phyloP scores from a whole-genome alignment of 2,329 filamentous ascomycete genomes.

The Amylocarpus encephaloides region DNA sequence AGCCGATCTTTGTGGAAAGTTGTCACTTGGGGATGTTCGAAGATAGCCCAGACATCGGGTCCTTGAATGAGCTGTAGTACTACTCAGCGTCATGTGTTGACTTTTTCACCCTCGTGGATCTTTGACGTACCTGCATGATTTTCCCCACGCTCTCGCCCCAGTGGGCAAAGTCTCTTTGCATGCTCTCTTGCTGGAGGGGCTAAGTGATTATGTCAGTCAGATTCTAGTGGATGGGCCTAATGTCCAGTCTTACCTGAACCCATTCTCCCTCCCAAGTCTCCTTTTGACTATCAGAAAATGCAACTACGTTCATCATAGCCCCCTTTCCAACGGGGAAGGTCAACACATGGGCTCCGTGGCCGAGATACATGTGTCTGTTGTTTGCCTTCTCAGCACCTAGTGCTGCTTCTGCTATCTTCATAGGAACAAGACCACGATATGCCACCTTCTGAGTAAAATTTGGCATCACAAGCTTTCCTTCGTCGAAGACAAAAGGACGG shows the following conservation, averaged over 20 bases:
- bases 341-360: slow-evolving; percentile 44
- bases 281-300: slow-evolving; percentile 38
- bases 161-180: slow-evolving; percentile 32
- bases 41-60: slow-evolving; percentile 40
- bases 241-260: slow-evolving; percentile 25
- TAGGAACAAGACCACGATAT: slow-evolving; percentile 53
- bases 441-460: slow-evolving; percentile 51
- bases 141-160: slow-evolving; percentile 33
- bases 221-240: too few relatives aligned
- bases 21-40: slow-evolving; percentile 36
- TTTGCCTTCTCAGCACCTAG: slow-evolving; percentile 40
- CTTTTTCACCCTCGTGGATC: slow-evolving; percentile 2
- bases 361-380: slow-evolving; percentile 39
- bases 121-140: slow-evolving; percentile 2
- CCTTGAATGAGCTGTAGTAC: slow-evolving; percentile 33
- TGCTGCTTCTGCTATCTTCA: slow-evolving; percentile 41
- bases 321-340: slow-evolving; percentile 44
- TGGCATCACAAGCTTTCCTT: neutral
- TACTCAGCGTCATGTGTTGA: neutral
- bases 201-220: too few relatives aligned
- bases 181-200: slow-evolving; percentile 36
- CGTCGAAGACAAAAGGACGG: slow-evolving; percentile 29
- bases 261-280: slow-evolving; percentile 34
- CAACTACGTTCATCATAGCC: slow-evolving; percentile 48
- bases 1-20: slow-evolving; percentile 37